Conservation (phyloP, 495 filamentous ascomycete genomes). For the Talaromyces nanjingensis region DNA sequence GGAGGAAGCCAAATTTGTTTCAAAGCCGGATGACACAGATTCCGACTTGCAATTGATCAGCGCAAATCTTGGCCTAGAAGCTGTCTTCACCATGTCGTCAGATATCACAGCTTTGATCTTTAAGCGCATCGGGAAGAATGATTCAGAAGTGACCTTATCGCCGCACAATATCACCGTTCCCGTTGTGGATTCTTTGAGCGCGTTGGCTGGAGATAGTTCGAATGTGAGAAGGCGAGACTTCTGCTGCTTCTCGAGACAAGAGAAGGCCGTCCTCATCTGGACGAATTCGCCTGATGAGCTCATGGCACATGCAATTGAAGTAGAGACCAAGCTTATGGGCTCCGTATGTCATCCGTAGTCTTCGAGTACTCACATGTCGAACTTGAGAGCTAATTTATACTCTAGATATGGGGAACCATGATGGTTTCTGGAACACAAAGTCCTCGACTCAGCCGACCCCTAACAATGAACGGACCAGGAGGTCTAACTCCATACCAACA, state of each 20-base stretch:
- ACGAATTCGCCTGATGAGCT: constrained; percentile 26
- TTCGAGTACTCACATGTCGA: not conserved
- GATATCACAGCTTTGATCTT: constrained; percentile 26
- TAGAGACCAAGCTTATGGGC: constrained; percentile 27
- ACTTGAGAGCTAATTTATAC: not conserved
- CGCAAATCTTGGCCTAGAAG: constrained; percentile 17
- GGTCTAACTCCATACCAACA: not conserved
- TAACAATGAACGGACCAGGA: not conserved
- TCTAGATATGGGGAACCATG: constrained; percentile 9
- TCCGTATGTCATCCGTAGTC: constrained; percentile 12
- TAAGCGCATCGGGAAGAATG: constrained; percentile 21
- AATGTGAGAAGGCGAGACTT: constrained; percentile 19
- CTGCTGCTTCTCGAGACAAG: constrained; percentile 24
- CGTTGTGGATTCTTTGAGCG: constrained; percentile 24
- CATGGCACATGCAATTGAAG: constrained; percentile 24
- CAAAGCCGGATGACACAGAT: constrained; percentile 4
- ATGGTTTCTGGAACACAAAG: constrained; percentile 10
- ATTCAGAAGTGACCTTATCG: constrained; percentile 24
- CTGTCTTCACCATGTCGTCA: constrained; percentile 32
- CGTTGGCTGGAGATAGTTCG: constrained; percentile 12
- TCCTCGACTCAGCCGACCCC: constrained; percentile 13
- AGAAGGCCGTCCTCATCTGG: constrained; percentile 31
- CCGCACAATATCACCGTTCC: constrained; percentile 21
- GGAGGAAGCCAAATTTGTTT: constrained; percentile 10
- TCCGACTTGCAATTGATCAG: constrained; percentile 16